Conservation (phyloP, 257 asterid species). For the Solanum stenotomum region DNA sequence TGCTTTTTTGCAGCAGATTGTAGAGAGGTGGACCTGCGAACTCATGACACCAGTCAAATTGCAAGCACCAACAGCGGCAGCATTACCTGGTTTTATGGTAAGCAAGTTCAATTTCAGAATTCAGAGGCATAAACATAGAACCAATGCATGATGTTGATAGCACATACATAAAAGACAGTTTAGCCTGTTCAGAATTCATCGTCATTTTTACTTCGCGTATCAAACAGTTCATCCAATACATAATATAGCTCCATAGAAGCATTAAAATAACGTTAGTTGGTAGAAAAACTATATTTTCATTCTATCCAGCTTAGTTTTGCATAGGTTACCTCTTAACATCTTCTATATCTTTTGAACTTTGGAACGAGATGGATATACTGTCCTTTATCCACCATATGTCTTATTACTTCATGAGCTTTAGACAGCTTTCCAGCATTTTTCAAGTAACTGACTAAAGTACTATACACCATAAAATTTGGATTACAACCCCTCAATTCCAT, state of each 20-base stretch:
- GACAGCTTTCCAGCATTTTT: conserved; percentile 71
- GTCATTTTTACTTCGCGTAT: not conserved
- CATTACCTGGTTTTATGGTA: not conserved
- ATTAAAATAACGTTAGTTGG: not conserved
- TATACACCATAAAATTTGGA: conserved; percentile 90
- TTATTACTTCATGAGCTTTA: conserved; percentile 68
- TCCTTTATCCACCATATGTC: conserved; percentile 83
- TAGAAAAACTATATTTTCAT: not conserved
- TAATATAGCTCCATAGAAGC: not conserved
- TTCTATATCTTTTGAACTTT: conserved; percentile 58
- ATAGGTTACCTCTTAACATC: conserved; percentile 32
- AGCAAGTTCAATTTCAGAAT: not conserved
- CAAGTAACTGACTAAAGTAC: conserved; percentile 74
- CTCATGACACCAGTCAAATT: not conserved
- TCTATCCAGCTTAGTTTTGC: not conserved
- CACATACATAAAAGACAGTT: not conserved
- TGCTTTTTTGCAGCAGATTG: not conserved
- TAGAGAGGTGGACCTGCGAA: not conserved
- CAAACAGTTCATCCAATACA: not conserved
- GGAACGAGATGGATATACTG: conserved; percentile 54
- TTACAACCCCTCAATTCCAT: conserved; percentile 84
- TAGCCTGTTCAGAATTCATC: not conserved
- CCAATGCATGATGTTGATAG: not conserved
- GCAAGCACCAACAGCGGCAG: not conserved
- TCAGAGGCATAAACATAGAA: not conserved